These are phyloP conservation scores for Paracamarosporium sp. DNA, from an alignment of 2,329 filamentous ascomycete species.

Conservation along the genomic window DNA sequence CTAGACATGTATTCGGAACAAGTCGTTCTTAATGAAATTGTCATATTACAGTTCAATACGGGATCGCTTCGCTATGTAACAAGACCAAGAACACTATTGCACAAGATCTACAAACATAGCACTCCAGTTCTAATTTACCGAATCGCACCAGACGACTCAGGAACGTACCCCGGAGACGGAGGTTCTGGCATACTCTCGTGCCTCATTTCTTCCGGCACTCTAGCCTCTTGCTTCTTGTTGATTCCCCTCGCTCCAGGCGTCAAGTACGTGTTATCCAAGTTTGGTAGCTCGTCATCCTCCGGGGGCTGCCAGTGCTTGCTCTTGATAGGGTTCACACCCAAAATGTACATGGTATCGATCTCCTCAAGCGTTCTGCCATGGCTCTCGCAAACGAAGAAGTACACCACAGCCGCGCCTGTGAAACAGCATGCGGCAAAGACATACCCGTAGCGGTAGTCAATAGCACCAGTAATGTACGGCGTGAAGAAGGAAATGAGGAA, in stretches of 20 bases:
- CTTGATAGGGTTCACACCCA: slow-evolving; percentile 68
- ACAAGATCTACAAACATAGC: background rate
- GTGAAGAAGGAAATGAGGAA: slow-evolving; percentile 71
- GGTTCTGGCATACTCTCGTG: slow-evolving; percentile 22
- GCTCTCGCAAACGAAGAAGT: slow-evolving; percentile 79
- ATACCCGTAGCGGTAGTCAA: slow-evolving; percentile 77
- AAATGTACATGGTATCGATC: slow-evolving; percentile 75
- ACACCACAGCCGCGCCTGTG: slow-evolving; percentile 69
- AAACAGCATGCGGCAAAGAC: slow-evolving; percentile 78
- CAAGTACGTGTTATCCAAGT: slow-evolving; percentile 40
- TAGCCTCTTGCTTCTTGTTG: slow-evolving; percentile 41
- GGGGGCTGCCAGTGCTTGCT: slow-evolving; percentile 60
- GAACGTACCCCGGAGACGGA: background rate
- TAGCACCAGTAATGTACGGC: slow-evolving; percentile 75
- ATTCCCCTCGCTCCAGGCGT: slow-evolving; percentile 43
- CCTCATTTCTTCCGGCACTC: slow-evolving; percentile 29
- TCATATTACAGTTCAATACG: too few relatives aligned
- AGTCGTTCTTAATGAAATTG: too few relatives aligned
- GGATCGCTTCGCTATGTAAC: too few relatives aligned
- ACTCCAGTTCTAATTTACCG: background rate
- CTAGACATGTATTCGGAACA: too few relatives aligned
- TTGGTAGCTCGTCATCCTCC: slow-evolving; percentile 42
- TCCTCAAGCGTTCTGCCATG: slow-evolving; percentile 78
- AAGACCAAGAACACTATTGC: too few relatives aligned
- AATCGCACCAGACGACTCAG: background rate